Base-by-base conservation (phyloP, 1,284 basidiomycete species). In the Moniliella sp. region DNA sequence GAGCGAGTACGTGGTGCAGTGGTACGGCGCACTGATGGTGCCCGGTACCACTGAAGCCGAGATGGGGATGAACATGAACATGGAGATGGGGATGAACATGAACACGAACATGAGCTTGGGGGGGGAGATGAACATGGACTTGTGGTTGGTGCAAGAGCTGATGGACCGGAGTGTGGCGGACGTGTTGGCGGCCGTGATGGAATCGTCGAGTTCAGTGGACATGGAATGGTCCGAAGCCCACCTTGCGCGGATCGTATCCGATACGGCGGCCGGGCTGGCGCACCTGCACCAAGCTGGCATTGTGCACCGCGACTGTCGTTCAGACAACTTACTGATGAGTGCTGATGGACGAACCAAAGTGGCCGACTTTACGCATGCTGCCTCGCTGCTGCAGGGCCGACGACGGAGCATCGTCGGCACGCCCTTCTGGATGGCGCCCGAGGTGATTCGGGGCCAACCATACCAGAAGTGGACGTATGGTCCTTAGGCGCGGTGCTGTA, bases 351-450 rank as follows among this genome's bases (percentile, higher is more conserved):
- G 37, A 5, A 39, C 46, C 36, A 53, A 53, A 35, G 38, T 53
- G 25, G 37, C 41, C 33, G 50, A 50, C 28, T 51, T 53, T 15
- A 51, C 46, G 23, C 48, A 51, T 28, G 50, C 50, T 4, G 36
- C 33, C 25, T 34, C 45, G 34, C 40, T 48, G 12, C 30, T 36
- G n/a, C 11, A 29, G 28, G 4, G 5, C 19, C 35, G 27, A 27
- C 18, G 39, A 11, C 34, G 14, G 16, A 43, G 38, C 17, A 45
- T 50, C n/a, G 36, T 50, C 4, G 49, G 49, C 2, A 51, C 48
- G 27, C 42, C 50, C 26, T 51, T 50, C n/a, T 52, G 48, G 48
- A 52, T 52, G 50, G 45, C 48, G 18, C 50, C 50, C n/a, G 50
- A 52, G 26, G 45, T 52, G 39, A 42, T 50, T 31, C 42, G 39